Evolutionary conservation across 768 basidiomycete species (phyloP), one percentile per base, ranked within the genome.

Genomic region (Tulasnella sp.): DNA sequence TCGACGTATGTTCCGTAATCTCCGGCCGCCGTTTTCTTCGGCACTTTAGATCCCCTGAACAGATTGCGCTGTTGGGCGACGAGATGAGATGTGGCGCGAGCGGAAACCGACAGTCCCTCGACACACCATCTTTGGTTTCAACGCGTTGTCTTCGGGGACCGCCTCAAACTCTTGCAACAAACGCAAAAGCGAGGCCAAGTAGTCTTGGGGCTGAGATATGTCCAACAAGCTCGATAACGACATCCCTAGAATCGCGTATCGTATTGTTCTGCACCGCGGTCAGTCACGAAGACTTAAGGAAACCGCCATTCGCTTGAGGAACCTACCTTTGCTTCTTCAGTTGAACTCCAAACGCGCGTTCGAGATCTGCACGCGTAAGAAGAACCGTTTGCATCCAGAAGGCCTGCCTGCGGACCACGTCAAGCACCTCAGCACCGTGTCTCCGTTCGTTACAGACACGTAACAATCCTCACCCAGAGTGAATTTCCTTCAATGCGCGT

Each of bases 371-470:
- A 73, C 89, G 90, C 77, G 92, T 91, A 82, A 96, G 89, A 83
- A 93, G 88, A 82, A 96, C 91, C 18, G 95, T 96, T 84, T 95
- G 93, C 83, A 94, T 94, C 94, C 94, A 95, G 83, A 94, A 92
- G 81, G 91, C 91, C 77, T 91, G 91, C 76, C 94, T 95, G 83
- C 36, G 24, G 24, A 79, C 44, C 31, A 38, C 81, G 71, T 82
- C 75, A 18, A 77, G 71, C 10, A 46, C 79, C 27, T 44, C 44
- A 39, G 16, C 58, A 81, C 75, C 18, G 46, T 48, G 62, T 52
- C 74, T 77, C 81, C 78, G 31, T 21, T 12, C 72, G 36, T 36
- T 39, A 5, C 44, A 34, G 27, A 34, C 24, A n/a, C 7, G 18
- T 39, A 74, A 21, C n/a, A 27, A 71, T 74, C 88, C 91, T 82